Conservation (phyloP, 75 land plant species). For the Cunninghamia lanceolata region DNA sequence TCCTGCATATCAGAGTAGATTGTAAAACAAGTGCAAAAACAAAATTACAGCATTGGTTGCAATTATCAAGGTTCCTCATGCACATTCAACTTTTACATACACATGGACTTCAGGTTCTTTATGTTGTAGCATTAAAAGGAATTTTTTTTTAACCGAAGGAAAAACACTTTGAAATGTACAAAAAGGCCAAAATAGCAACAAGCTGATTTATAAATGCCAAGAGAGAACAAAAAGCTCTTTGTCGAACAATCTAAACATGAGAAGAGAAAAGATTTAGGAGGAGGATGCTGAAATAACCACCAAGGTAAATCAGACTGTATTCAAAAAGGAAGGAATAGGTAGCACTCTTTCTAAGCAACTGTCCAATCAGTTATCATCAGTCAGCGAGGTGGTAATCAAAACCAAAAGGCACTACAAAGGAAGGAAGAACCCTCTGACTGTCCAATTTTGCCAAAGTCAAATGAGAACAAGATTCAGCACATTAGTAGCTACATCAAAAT, state of each 20-base stretch:
- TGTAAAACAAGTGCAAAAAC: not conserved
- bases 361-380: too few relatives aligned
- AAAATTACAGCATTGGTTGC: not conserved
- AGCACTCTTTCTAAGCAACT: too few relatives aligned
- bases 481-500: too few relatives aligned
- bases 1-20: slow-evolving; percentile 28
- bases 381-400: too few relatives aligned
- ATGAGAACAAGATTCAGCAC: too few relatives aligned
- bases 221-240: not conserved
- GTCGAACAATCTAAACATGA: not conserved
- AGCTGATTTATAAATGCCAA: too few relatives aligned
- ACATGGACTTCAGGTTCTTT: not conserved
- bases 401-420: too few relatives aligned
- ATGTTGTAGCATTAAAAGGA: not conserved
- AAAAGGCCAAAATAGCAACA: not conserved
- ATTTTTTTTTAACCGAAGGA: too few relatives aligned
- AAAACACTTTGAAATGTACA: not conserved
- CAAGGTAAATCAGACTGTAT: too few relatives aligned
- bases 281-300: not conserved
- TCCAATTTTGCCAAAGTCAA: too few relatives aligned
- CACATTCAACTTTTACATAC: not conserved
- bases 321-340: too few relatives aligned
- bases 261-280: not conserved
- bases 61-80: not conserved
- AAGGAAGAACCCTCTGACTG: too few relatives aligned